These are phyloP conservation scores for Pyropia yezoensis DNA, from an alignment of 23 red algal genomes.

Conservation along the genomic window DNA sequence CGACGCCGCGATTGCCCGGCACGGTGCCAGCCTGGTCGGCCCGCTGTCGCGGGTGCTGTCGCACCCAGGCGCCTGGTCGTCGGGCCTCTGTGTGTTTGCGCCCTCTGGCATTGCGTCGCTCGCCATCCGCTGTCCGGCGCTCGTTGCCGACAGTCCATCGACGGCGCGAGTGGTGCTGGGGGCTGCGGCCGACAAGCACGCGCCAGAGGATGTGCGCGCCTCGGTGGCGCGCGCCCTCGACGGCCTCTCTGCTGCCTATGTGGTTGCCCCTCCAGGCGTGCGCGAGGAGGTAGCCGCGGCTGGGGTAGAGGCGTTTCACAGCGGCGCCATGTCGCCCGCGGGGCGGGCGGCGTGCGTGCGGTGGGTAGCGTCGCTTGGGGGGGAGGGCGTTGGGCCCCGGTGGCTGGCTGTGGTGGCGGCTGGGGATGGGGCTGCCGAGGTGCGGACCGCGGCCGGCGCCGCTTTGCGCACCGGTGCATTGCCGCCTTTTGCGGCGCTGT, in stretches of 20 bases:
- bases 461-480: no score
- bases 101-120: conserved; percentile 26
- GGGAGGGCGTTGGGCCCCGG: no score
- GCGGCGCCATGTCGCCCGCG: conserved; percentile 6
- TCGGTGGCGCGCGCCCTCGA: conserved; percentile 38
- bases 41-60: conserved; percentile 2
- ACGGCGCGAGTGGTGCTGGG: conserved; percentile 27
- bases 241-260: conserved; percentile 15
- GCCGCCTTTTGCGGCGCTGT: no score
- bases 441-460: no score
- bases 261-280: not conserved
- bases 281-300: not conserved
- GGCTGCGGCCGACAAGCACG: not conserved
- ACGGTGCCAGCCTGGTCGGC: conserved; percentile 11
- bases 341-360: conserved; percentile 36
- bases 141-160: not conserved
- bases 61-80: no score
- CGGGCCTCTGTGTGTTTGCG: conserved; percentile 30
- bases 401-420: no score
- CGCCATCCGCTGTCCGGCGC: conserved; percentile 12
- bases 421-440: no score
- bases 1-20: conserved; percentile 5
- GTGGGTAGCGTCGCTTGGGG: conserved; percentile 14
- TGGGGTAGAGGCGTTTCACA: conserved; percentile 10
- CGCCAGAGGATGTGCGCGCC: conserved; percentile 18